Evolutionary conservation across 306 rosid genomes (phyloP).

Genomic region (Ceratonia siliqua): DNA sequence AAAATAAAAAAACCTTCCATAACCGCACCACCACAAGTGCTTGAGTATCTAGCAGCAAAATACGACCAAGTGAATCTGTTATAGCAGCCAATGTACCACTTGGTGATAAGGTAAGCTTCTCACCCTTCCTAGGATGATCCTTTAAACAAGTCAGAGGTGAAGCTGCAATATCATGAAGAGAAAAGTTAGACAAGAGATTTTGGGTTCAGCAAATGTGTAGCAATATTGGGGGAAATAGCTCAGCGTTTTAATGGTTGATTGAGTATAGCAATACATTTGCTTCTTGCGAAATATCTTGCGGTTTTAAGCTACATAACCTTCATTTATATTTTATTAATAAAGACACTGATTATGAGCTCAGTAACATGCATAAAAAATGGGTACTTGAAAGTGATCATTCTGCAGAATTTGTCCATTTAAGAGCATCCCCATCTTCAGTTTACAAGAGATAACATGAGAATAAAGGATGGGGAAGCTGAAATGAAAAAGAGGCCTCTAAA

Average conservation of each 20-base stretch:
- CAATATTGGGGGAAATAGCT: background rate
- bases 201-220: conserved; percentile 16
- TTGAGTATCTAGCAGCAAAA: conserved; percentile 90
- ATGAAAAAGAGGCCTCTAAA: background rate
- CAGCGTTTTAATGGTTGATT: background rate
- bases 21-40: conserved; percentile 98
- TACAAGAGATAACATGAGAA: conserved; percentile 2
- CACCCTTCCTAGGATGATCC: conserved; percentile 98
- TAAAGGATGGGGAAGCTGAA: background rate
- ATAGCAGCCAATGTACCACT: conserved; percentile 97
- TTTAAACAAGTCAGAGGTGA: conserved; percentile 85
- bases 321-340: background rate
- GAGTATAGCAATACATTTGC: conserved; percentile 4
- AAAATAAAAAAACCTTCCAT: conserved; percentile 71
- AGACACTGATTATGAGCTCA: background rate
- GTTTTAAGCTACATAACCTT: background rate
- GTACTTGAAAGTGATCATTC: background rate
- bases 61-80: conserved; percentile 98
- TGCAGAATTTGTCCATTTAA: background rate
- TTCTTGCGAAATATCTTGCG: background rate
- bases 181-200: conserved; percentile 33
- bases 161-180: conserved; percentile 60
- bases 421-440: background rate
- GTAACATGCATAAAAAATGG: background rate
- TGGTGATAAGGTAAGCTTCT: conserved; percentile 91